Conservation (phyloP, 192 early-diverging fungal species). For the Coemansia sp. region DNA sequence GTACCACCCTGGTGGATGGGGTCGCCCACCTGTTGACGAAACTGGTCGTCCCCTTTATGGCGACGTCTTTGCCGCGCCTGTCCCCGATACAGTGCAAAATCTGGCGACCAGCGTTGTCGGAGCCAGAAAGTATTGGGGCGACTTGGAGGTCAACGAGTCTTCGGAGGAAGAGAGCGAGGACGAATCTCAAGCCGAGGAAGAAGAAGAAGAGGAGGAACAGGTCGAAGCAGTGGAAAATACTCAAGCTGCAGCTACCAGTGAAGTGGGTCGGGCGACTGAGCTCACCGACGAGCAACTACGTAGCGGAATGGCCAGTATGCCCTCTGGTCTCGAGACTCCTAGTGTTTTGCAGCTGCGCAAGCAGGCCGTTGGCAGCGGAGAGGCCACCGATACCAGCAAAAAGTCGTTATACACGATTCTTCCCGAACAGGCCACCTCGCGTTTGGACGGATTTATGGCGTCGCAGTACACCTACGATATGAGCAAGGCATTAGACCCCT, state of each 20-base stretch:
- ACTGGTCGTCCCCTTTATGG: slow-evolving; percentile 93
- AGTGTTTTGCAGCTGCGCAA: slow-evolving; percentile 92
- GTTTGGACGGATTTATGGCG: slow-evolving; percentile 89
- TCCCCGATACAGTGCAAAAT: slow-evolving; percentile 51
- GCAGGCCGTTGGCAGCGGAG: slow-evolving; percentile 52
- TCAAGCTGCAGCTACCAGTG: slow-evolving; percentile 21
- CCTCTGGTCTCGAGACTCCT: slow-evolving; percentile 80
- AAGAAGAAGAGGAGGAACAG: slow-evolving; percentile 15
- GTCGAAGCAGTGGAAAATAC: slow-evolving; percentile 60
- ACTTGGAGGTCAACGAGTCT: slow-evolving; percentile 78
- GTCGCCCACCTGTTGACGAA: slow-evolving; percentile 83
- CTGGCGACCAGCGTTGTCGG: slow-evolving; percentile 12
- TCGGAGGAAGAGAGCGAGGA: slow-evolving; percentile 72
- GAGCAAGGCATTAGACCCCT: slow-evolving; percentile 52
- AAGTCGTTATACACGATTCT: slow-evolving; percentile 88
- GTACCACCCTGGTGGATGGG: slow-evolving; percentile 96
- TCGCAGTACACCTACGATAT: slow-evolving; percentile 92
- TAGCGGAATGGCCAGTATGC: slow-evolving; percentile 60
- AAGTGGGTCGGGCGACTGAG: slow-evolving; percentile 34
- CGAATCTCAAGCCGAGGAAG: slow-evolving; percentile 63
- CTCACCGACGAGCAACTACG: slow-evolving; percentile 66
- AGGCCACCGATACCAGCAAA: slow-evolving; percentile 30
- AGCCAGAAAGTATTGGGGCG: slow-evolving; percentile 79
- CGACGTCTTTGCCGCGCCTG: slow-evolving; percentile 85
- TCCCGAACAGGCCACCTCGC: slow-evolving; percentile 67